A percentile compares a stretch with the other conserved stretches of the same genome.
These are phyloP conservation scores for Podospora australis DNA, from an alignment of 495 filamentous ascomycete genomes.

Conservation along the genomic window DNA sequence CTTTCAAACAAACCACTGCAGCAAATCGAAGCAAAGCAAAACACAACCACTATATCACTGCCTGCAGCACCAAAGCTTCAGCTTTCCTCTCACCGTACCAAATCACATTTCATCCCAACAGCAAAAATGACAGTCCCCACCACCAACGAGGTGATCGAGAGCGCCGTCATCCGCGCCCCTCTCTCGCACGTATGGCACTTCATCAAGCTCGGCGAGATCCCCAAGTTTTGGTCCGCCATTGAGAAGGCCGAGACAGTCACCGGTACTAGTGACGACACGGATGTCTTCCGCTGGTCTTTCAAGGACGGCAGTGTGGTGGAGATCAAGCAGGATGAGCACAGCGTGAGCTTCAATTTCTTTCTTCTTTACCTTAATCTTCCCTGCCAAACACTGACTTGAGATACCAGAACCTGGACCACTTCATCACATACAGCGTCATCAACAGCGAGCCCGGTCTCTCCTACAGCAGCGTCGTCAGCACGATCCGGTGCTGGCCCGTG, in stretches of 20 bases:
- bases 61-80: no score
- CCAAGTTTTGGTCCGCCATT: conserved; percentile 53
- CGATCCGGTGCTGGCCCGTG: conserved; percentile 53
- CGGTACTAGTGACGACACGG: conserved; percentile 53
- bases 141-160: conserved; percentile 57
- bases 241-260: conserved; percentile 51
- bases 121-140: conserved; percentile 45
- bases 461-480: conserved; percentile 57
- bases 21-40: no score
- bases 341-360: conserved; percentile 33
- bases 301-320: conserved; percentile 56
- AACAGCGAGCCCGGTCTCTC: conserved; percentile 49
- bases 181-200: conserved; percentile 60
- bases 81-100: not conserved
- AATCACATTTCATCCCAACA: not conserved
- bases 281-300: conserved; percentile 59
- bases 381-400: not conserved
- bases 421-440: conserved; percentile 64
- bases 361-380: not conserved
- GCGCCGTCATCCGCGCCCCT: conserved; percentile 56
- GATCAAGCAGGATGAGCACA: conserved; percentile 67
- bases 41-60: no score
- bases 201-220: conserved; percentile 58
- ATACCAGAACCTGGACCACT: conserved; percentile 58
- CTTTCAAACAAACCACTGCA: not conserved